Evolutionary conservation across 495 filamentous ascomycete species (phyloP).

Genomic region (Pseudomonodictys pantanalensis): DNA sequence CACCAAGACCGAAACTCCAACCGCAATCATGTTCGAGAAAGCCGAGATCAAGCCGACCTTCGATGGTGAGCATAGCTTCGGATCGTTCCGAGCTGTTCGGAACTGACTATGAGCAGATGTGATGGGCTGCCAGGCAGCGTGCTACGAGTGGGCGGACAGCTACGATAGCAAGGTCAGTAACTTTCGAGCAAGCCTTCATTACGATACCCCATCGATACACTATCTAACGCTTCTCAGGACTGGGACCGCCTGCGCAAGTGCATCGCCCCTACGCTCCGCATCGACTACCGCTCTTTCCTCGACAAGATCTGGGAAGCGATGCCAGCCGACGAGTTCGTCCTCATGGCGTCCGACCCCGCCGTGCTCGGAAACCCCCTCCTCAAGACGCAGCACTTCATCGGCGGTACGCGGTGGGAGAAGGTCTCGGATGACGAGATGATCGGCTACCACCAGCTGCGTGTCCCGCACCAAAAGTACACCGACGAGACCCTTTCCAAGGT

Average conservation of each 20-base stretch:
- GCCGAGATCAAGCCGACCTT: slow-evolving; percentile 23
- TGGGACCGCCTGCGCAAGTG: slow-evolving; percentile 68
- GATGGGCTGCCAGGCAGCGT: slow-evolving; percentile 39
- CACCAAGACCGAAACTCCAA: too few relatives aligned
- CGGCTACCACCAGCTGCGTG: slow-evolving; percentile 75
- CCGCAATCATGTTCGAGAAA: slow-evolving; percentile 19
- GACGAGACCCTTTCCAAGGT: slow-evolving; percentile 51
- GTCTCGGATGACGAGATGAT: slow-evolving; percentile 63
- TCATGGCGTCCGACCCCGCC: slow-evolving; percentile 62
- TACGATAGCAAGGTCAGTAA: slow-evolving; percentile 62
- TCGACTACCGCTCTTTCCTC: slow-evolving; percentile 75
- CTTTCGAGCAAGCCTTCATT: not conserved
- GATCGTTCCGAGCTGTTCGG: not conserved
- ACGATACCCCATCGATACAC: too few relatives aligned
- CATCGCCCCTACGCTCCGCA: slow-evolving; percentile 67
- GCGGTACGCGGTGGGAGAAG: slow-evolving; percentile 69
- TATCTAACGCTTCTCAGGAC: slow-evolving; percentile 53
- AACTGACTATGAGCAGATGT: slow-evolving; percentile 32
- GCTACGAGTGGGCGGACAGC: slow-evolving; percentile 77
- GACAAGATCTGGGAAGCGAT: slow-evolving; percentile 70
- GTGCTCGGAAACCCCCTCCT: slow-evolving; percentile 70
- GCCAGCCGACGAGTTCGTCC: slow-evolving; percentile 67
- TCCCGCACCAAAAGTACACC: slow-evolving; percentile 67
- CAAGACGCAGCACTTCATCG: slow-evolving; percentile 75
- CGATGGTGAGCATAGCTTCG: slow-evolving; percentile 23